These are phyloP conservation scores for Auriculariales sp. DNA, from an alignment of 768 basidiomycete species.

Conservation along the genomic window DNA sequence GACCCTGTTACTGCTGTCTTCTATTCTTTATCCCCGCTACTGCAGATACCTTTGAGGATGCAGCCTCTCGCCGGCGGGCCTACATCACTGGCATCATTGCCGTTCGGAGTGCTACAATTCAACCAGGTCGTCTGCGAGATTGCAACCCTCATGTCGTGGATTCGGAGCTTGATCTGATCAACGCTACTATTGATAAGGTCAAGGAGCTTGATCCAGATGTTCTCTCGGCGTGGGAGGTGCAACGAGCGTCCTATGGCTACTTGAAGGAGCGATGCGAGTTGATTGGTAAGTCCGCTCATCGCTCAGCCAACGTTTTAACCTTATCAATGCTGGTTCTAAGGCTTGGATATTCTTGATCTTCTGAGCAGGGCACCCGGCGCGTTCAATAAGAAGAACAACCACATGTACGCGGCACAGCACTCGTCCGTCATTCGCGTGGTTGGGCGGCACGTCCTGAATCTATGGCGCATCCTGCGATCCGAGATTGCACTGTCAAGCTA, in stretches of 20 bases:
- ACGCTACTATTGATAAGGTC: conserved; percentile 59
- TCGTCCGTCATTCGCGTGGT: conserved; percentile 71
- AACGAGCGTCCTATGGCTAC: conserved; percentile 84
- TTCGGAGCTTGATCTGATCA: conserved; percentile 69
- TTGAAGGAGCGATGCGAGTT: conserved; percentile 49
- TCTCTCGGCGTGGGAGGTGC: conserved; percentile 84
- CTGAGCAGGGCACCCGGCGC: conserved; percentile 60
- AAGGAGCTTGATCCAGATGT: conserved; percentile 80
- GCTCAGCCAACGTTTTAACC: too few species aligned
- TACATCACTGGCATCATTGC: conserved; percentile 38
- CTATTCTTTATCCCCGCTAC: conserved; percentile 53
- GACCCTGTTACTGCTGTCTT: conserved; percentile 59
- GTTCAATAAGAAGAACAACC: conserved; percentile 21
- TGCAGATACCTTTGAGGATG: conserved; percentile 20
- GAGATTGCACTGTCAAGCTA: conserved; percentile 69
- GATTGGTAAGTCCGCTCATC: too few species aligned
- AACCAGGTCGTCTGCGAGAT: conserved; percentile 27
- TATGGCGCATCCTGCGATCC: conserved; percentile 84
- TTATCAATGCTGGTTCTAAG: too few species aligned
- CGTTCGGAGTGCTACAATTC: conserved; percentile 25
- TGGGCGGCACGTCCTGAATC: conserved; percentile 83
- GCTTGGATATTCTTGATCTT: conserved; percentile 54
- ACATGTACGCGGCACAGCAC: conserved; percentile 60
- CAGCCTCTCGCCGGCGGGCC: conserved; percentile 15
- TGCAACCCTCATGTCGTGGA: conserved; percentile 36